These are phyloP conservation scores for Colletotrichum sp. DNA, from an alignment of 2,329 filamentous ascomycete genomes.

Conservation along the genomic window DNA sequence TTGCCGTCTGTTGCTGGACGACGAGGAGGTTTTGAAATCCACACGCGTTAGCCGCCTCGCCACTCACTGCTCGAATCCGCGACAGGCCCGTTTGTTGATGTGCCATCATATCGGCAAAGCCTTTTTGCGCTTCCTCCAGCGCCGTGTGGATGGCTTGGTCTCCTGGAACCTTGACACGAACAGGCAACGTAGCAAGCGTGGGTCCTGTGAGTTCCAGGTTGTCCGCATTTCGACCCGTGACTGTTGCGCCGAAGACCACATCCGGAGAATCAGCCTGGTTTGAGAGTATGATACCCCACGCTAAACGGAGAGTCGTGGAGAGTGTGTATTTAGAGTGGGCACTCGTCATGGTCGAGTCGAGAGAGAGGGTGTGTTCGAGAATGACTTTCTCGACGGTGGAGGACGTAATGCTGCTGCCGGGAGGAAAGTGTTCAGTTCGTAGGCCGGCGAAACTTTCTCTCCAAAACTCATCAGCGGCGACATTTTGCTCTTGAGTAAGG, in stretches of 20 bases:
- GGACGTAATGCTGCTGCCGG: not conserved
- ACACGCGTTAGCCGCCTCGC: constrained; percentile 20
- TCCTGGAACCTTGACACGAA: constrained; percentile 23
- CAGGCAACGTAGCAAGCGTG: constrained; percentile 32
- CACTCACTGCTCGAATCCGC: constrained; percentile 15
- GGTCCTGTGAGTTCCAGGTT: constrained; percentile 30
- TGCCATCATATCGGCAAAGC: constrained; percentile 19
- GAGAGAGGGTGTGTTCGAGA: not conserved
- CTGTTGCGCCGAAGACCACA: constrained; percentile 29
- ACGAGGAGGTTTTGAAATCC: constrained; percentile 33
- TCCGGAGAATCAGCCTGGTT: constrained; percentile 35
- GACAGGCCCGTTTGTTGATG: constrained; percentile 26
- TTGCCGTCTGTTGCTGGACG: constrained; percentile 23
- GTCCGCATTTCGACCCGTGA: constrained; percentile 31
- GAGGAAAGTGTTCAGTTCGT: no score
- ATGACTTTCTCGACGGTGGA: not conserved
- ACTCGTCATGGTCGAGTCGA: not conserved
- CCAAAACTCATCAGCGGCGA: no score
- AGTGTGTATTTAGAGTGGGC: not conserved
- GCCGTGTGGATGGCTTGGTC: not conserved
- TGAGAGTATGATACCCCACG: constrained; percentile 36
- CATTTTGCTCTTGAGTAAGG: no score
- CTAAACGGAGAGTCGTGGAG: constrained; percentile 26
- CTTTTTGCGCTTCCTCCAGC: constrained; percentile 14
- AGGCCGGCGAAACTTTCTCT: no score